phyloP scores from a whole-genome alignment of 192 early-diverging fungal species.

The Coemansia guatemalensis region DNA sequence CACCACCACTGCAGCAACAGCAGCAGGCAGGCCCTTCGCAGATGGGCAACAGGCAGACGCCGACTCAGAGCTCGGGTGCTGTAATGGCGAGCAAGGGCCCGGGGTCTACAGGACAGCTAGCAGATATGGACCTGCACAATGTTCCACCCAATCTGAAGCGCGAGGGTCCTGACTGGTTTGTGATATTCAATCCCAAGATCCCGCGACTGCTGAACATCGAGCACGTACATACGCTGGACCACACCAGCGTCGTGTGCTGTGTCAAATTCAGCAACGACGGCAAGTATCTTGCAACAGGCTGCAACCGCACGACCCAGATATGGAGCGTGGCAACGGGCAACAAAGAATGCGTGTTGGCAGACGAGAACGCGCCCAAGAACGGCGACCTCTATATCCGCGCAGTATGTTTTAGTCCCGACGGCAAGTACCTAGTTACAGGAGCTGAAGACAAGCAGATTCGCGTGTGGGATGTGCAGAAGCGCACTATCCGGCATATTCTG shows the following conservation, averaged over 20 bases:
- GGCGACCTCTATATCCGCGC: constrained; percentile 94
- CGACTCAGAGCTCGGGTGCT: constrained; percentile 39
- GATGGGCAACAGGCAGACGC: constrained; percentile 46
- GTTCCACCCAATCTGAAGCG: constrained; percentile 72
- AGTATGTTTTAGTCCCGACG: constrained; percentile 94
- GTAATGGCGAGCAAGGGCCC: constrained; percentile 22
- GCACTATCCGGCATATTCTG: constrained; percentile 65
- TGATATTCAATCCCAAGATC: constrained; percentile 71
- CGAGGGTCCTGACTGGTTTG: constrained; percentile 88
- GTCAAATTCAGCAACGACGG: constrained; percentile 95
- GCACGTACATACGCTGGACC: constrained; percentile 62
- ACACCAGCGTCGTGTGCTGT: constrained; percentile 93
- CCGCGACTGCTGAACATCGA: constrained; percentile 65
- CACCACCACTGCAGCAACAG: constrained; percentile 27
- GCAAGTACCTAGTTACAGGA: constrained; percentile 86
- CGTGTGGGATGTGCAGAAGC: constrained; percentile 69
- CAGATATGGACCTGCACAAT: constrained; percentile 77
- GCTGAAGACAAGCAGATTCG: constrained; percentile 95
- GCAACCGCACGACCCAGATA: constrained; percentile 86
- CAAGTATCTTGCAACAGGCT: constrained; percentile 88
- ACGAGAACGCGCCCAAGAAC: constrained; percentile 72
- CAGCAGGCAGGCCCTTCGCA: constrained; percentile 14
- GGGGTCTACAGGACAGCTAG: constrained; percentile 50
- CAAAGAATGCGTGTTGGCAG: constrained; percentile 75
- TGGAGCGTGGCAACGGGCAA: constrained; percentile 80